Evolutionary conservation across 306 rosid genomes (phyloP), one percentile per base, ranked within the genome.

Genomic region (Oxytropis ochrocephala): DNA sequence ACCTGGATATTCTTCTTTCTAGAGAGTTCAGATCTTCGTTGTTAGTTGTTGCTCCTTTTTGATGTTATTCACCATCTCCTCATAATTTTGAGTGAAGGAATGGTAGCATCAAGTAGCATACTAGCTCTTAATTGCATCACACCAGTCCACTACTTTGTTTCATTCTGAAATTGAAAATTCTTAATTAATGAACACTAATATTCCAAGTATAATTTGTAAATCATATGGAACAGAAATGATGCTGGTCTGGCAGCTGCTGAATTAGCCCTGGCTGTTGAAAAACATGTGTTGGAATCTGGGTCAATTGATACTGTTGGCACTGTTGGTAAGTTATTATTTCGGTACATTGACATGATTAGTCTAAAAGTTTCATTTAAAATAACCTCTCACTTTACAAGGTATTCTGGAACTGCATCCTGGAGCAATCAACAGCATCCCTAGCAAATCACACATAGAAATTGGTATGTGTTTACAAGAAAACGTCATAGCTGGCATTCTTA

Each of bases 191-290:
- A 65, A 47, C 60, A 70, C 46, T 44, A 58, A 30, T 53, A 48
- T 47, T 74, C 27, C 55, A 39, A 18, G 24, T 70, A 16, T 64
- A 19, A 68, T 49, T 60, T 75, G 58, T 80, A 50, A 70, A 57
- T 73, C 43, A 64, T 24, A 73, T 70, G 77, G 77, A 51, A 49
- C 83, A 94, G 98, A 85, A 94, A 88, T 44, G 96, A 94, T 72
- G 99, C 97, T 32, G 99, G 99, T 68, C 83, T 94, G n/a, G 97
- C 99, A 41, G 95, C 96, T 12, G 86, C 97, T 56, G 99, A 94
- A 78, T 81, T 94, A 75, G 95, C 89, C 11, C 79, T 90, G 42
- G 92, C 96, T 72, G 95, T 94, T 36, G 98, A 94, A 84, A 82
- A 65, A 70, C 97, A 94, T 6, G 98, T 94, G 57, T 77, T 94